phyloP scores from a whole-genome alignment of 768 basidiomycete genomes.

The Rhizopogon salebrosus region DNA sequence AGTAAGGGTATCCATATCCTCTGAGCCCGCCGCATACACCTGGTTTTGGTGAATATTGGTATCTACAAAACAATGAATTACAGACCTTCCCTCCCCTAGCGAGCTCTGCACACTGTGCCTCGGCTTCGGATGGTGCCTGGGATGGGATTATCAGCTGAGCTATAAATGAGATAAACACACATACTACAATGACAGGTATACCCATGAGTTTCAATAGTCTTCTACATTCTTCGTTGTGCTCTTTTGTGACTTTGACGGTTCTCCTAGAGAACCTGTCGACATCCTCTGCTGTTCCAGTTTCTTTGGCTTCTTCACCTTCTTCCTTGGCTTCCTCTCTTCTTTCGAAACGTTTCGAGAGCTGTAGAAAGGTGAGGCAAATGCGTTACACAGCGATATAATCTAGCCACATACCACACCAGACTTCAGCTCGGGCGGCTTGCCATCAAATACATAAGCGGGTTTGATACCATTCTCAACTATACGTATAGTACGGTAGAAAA shows the following conservation, averaged over 20 bases:
- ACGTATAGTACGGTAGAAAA: slow-evolving; percentile 95
- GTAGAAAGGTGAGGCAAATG: slow-evolving; percentile 6
- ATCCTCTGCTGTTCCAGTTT: slow-evolving; percentile 90
- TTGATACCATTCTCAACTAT: slow-evolving; percentile 99
- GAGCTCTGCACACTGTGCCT: slow-evolving; percentile 97
- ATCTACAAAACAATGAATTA: not conserved
- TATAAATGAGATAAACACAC: slow-evolving; percentile 23
- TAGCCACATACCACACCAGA: slow-evolving; percentile 79
- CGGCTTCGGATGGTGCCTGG: slow-evolving; percentile 97
- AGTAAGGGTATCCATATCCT: slow-evolving; percentile 99
- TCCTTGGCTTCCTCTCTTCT: slow-evolving; percentile 89
- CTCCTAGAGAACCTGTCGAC: slow-evolving; percentile 86
- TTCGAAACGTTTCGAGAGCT: slow-evolving; percentile 97
- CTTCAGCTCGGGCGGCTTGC: slow-evolving; percentile 96
- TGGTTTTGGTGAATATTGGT: slow-evolving; percentile 21
- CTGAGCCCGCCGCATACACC: slow-evolving; percentile 97
- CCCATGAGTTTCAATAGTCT: slow-evolving; percentile 90
- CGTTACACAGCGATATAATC: not conserved
- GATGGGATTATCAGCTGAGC: not conserved
- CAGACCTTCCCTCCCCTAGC: slow-evolving; percentile 89
- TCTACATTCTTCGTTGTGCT: slow-evolving; percentile 95
- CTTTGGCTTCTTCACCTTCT: slow-evolving; percentile 94
- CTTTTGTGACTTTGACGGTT: slow-evolving; percentile 89
- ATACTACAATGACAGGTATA: slow-evolving; percentile 87
- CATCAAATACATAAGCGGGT: slow-evolving; percentile 97